phyloP scores from a whole-genome alignment of 2,329 filamentous ascomycete species.

The Colletotrichum lindemuthianum region DNA sequence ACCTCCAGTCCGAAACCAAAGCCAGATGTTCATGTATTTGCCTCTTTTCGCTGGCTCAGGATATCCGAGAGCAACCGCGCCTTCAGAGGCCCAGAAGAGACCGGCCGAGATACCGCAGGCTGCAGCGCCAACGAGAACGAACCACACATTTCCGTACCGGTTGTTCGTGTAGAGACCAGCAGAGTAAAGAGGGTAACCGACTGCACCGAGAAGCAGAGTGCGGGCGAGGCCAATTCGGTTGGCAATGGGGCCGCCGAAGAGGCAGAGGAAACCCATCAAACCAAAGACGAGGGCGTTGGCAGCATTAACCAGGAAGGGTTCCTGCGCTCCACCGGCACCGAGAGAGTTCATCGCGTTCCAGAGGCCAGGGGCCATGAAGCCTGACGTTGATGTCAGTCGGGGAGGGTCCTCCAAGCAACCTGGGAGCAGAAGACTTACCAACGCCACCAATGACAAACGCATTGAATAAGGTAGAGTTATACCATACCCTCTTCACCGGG shows the following conservation, averaged over 20 bases:
- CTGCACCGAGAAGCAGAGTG: slow-evolving; percentile 55
- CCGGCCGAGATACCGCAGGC: slow-evolving; percentile 59
- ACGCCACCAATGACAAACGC: slow-evolving; percentile 62
- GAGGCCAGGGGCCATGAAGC: slow-evolving; percentile 58
- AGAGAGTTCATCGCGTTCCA: slow-evolving; percentile 67
- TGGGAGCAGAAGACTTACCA: slow-evolving; percentile 40
- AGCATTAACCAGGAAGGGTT: slow-evolving; percentile 61
- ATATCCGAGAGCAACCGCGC: slow-evolving; percentile 59
- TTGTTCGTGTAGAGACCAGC: slow-evolving; percentile 61
- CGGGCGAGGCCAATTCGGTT: slow-evolving; percentile 59
- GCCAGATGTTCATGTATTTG: slow-evolving; percentile 49
- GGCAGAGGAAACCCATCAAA: slow-evolving; percentile 56
- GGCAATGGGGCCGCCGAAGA: slow-evolving; percentile 58
- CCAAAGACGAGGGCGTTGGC: slow-evolving; percentile 62
- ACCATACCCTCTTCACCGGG: slow-evolving; percentile 48
- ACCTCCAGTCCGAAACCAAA: slow-evolving; percentile 60
- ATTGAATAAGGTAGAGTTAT: slow-evolving; percentile 63
- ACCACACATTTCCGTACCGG: slow-evolving; percentile 61
- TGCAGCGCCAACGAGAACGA: slow-evolving; percentile 59
- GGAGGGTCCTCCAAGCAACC: no score
- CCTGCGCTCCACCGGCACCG: slow-evolving; percentile 62
- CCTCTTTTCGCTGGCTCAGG: slow-evolving; percentile 58
- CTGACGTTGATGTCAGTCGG: not conserved
- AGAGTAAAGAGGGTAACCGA: slow-evolving; percentile 59
- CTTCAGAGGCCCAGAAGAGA: slow-evolving; percentile 62